These are phyloP conservation scores for Coemansia sp. DNA, from an alignment of 192 early-diverging fungal genomes.

Conservation along the genomic window DNA sequence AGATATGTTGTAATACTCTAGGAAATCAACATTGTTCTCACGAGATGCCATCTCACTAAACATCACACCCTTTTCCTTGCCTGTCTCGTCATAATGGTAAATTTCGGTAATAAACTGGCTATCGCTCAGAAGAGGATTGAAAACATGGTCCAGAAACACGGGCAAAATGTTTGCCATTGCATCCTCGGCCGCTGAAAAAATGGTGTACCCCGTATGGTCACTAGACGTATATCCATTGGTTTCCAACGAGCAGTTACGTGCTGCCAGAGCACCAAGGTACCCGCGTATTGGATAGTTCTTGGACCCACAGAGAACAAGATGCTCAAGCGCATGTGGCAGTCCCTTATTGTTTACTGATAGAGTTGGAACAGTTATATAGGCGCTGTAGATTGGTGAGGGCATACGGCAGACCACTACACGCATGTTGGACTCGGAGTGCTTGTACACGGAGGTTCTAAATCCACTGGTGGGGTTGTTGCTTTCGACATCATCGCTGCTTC, in stretches of 20 bases:
- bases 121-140: slow-evolving; percentile 70
- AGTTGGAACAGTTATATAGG: slow-evolving; percentile 78
- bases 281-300: slow-evolving; percentile 66
- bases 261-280: slow-evolving; percentile 73
- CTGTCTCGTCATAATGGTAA: slow-evolving; percentile 72
- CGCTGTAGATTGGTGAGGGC: slow-evolving; percentile 65
- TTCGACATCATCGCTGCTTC: slow-evolving; percentile 5
- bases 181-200: slow-evolving; percentile 63
- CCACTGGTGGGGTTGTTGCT: slow-evolving; percentile 1
- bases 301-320: slow-evolving; percentile 83
- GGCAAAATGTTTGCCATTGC: slow-evolving; percentile 74
- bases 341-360: slow-evolving; percentile 64
- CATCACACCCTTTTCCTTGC: slow-evolving; percentile 79
- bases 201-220: slow-evolving; percentile 72
- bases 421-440: slow-evolving; percentile 53
- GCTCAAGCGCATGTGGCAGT: slow-evolving; percentile 83
- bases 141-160: slow-evolving; percentile 78
- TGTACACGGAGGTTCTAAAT: slow-evolving; percentile 52
- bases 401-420: slow-evolving; percentile 66
- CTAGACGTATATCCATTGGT: slow-evolving; percentile 66
- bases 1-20: slow-evolving; percentile 26
- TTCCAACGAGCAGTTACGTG: slow-evolving; percentile 71
- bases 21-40: slow-evolving; percentile 71
- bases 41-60: slow-evolving; percentile 72
- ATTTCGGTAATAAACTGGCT: slow-evolving; percentile 80